Evolutionary conservation across 2,329 filamentous ascomycete genomes (phyloP).

Genomic region (Fusarium xyrophilum): DNA sequence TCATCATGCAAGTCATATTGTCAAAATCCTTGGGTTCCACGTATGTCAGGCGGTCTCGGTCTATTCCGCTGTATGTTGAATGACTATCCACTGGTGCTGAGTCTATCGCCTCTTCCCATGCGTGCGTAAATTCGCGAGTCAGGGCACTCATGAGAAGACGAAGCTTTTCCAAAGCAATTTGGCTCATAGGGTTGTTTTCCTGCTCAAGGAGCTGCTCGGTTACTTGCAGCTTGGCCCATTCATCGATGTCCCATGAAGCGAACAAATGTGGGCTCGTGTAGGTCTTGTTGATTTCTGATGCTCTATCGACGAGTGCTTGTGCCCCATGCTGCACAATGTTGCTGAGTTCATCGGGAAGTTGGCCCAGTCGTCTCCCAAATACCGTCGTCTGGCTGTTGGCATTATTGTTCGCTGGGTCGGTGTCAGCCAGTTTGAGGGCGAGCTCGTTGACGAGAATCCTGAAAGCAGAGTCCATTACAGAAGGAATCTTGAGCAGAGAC

Average conservation of each 20-base stretch:
- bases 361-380: slow-evolving; percentile 57
- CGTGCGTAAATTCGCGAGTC: slow-evolving; percentile 15
- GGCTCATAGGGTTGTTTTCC: not conserved
- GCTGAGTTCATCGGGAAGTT: slow-evolving; percentile 60
- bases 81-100: not conserved
- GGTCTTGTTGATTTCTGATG: slow-evolving; percentile 42
- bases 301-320: slow-evolving; percentile 57
- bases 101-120: slow-evolving; percentile 19
- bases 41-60: slow-evolving; percentile 49
- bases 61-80: slow-evolving; percentile 32
- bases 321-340: slow-evolving; percentile 67
- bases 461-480: slow-evolving; percentile 59
- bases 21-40: slow-evolving; percentile 44
- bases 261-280: slow-evolving; percentile 46
- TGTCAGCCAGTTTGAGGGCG: slow-evolving; percentile 55
- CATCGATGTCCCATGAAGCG: slow-evolving; percentile 32
- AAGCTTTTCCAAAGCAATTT: slow-evolving; percentile 28
- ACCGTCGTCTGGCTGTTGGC: slow-evolving; percentile 40
- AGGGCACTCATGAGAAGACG: slow-evolving; percentile 36
- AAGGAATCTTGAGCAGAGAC: slow-evolving; percentile 52
- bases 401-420: not conserved
- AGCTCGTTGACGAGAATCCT: slow-evolving; percentile 68
- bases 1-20: slow-evolving; percentile 8
- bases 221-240: slow-evolving; percentile 46
- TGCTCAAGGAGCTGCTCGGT: slow-evolving; percentile 40